These are phyloP conservation scores for Chloris gayana DNA, from an alignment of 176 grass and related monocot genomes.

Conservation along the genomic window DNA sequence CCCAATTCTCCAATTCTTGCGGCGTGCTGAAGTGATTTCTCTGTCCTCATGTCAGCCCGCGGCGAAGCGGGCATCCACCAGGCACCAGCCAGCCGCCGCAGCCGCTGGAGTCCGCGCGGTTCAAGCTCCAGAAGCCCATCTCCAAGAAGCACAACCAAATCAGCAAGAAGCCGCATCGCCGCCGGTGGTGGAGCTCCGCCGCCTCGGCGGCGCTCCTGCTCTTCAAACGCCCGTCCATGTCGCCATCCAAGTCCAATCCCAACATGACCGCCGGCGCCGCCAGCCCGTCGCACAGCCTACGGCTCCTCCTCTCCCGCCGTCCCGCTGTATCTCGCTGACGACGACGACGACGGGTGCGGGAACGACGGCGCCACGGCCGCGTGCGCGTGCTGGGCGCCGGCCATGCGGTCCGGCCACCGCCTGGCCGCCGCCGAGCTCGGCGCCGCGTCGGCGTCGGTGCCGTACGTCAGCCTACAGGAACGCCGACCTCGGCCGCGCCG, in stretches of 20 bases:
- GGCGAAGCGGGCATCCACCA: background rate
- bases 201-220: constrained; percentile 49
- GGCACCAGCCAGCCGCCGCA: constrained; percentile 1
- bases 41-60: constrained; percentile 3
- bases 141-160: constrained; percentile 38
- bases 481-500: background rate
- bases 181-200: constrained; percentile 63
- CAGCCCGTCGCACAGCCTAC: background rate
- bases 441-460: background rate
- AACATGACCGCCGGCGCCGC: background rate
- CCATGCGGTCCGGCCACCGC: constrained; percentile 31
- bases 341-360: background rate
- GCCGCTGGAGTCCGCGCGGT: constrained; percentile 41
- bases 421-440: constrained; percentile 53
- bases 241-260: background rate
- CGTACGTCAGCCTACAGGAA: constrained; percentile 56
- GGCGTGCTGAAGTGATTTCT: background rate
- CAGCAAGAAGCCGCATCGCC: constrained; percentile 17
- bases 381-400: constrained; percentile 43
- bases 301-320: background rate
- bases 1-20: background rate
- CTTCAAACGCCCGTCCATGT: constrained; percentile 35
- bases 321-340: constrained; percentile 39
- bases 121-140: constrained; percentile 59
- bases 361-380: background rate